Percentiles rank a stretch among this genome's conserved stretches.
Evolutionary conservation across 305 asterid genomes (phyloP).

Genomic region (Fraxinus sp.): DNA sequence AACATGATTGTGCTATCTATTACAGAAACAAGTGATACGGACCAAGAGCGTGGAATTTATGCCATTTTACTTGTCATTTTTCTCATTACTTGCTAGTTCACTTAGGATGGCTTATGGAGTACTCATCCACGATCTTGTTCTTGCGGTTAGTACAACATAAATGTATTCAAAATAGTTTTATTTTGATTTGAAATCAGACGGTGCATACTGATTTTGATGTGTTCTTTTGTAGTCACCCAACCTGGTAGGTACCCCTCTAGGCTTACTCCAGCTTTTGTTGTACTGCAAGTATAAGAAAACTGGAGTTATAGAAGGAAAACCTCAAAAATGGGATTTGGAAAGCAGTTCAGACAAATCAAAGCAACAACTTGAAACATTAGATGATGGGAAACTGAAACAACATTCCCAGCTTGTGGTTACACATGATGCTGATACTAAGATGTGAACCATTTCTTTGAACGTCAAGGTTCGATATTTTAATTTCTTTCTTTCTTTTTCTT

Average conservation of each 20-base stretch:
- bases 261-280: constrained; percentile 61
- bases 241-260: constrained; percentile 67
- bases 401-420: background rate
- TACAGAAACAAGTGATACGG: constrained; percentile 66
- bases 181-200: background rate
- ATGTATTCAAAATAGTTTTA: background rate
- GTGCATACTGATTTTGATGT: background rate
- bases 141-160: constrained; percentile 50
- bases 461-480: background rate
- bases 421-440: background rate
- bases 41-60: constrained; percentile 81
- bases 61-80: constrained; percentile 83
- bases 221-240: constrained; percentile 57
- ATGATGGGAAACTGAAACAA: constrained; percentile 24
- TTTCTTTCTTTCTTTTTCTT: background rate
- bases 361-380: constrained; percentile 21
- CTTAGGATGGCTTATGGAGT: constrained; percentile 81
- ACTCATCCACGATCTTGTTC: constrained; percentile 67
- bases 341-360: constrained; percentile 19
- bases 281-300: constrained; percentile 60
- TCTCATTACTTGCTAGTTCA: constrained; percentile 70
- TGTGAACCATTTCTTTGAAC: background rate
- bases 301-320: constrained; percentile 32
- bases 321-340: constrained; percentile 52
- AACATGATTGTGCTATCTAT: background rate